Base-by-base conservation (phyloP, 176 grass and related monocot species). In the Avena sativa region DNA sequence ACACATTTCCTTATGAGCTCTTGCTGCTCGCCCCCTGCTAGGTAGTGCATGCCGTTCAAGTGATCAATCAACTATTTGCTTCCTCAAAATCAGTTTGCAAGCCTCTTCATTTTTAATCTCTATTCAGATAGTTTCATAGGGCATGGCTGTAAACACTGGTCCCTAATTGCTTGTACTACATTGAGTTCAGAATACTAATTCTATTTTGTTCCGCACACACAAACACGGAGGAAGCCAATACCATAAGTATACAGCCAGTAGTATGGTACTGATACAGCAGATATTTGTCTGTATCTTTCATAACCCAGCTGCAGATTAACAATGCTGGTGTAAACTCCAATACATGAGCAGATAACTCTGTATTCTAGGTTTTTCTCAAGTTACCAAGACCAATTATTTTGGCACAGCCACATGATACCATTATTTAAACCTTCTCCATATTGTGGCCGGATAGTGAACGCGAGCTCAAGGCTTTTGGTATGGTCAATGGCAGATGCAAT, bases 261-360 rank as follows among this genome's bases (percentile, higher is more conserved):
- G 13, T 12, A 62, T 75, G 9, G 38, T 66, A 26, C 15, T 44
- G 74, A 8, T 59, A 61, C 1, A 16, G 50, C 47, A 68, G 52
- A 83, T 65, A 1, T 56, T 16, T 17, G 53, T 57, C 14, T 64
- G 44, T 59, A 2, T 44, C 46, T 83, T 34, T 76, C 71, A 7
- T 86, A 80, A 79, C 66, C 79, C 50, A 38, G 20, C 60, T 87
- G 60, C 85, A 95, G 95, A 83, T 97, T 61, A 97, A 97, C 82
- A 95, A 95, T 95, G 95, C 91, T 74, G 95, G 92, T 72, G 89
- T 95, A 44, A 97, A 97, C 84, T 97, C 95, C 84, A 97, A 95
- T 49, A 91, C 68, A 83, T 92, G 92, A 60, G 44, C 49, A 51
- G 12, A 51, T 51, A 51, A 51, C 2, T 51, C 49, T 51, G 49